phyloP scores from a whole-genome alignment of 345 rosid genomes.

The Kernera saxatilis region DNA sequence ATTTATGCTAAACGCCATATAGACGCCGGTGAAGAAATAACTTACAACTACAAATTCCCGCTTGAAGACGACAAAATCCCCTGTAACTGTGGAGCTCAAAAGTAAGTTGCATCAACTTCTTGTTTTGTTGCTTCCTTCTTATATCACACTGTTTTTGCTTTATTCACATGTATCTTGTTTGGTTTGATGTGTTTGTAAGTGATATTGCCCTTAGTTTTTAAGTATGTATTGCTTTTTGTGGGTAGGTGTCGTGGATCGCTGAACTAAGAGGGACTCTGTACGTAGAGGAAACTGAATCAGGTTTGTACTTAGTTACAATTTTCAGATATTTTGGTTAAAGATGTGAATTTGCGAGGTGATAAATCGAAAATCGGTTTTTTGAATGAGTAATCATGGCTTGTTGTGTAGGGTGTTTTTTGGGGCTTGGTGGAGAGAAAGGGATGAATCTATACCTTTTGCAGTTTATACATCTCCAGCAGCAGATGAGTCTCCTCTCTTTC shows the following conservation, averaged over 20 bases:
- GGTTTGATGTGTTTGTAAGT: neutral
- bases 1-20: constrained; percentile 92
- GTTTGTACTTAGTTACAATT: neutral
- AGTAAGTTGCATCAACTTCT: constrained; percentile 46
- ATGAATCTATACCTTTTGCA: constrained; percentile 13
- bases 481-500: constrained; percentile 34
- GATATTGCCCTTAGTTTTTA: neutral
- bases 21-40: constrained; percentile 82
- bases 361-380: neutral
- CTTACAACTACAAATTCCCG: constrained; percentile 96
- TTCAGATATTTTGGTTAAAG: neutral
- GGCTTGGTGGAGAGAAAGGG: neutral
- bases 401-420: neutral
- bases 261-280: constrained; percentile 41
- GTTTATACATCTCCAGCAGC: constrained; percentile 11
- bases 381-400: neutral
- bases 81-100: constrained; percentile 91
- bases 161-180: no score
- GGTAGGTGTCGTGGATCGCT: constrained; percentile 91
- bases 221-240: constrained; percentile 1
- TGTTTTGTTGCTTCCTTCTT: neutral
- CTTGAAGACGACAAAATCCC: constrained; percentile 94
- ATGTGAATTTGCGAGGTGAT: neutral
- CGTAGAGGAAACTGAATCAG: constrained; percentile 25
- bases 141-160: neutral